Evolutionary conservation across 495 filamentous ascomycete species (phyloP).

Genomic region (Aspergillus homomorphus): DNA sequence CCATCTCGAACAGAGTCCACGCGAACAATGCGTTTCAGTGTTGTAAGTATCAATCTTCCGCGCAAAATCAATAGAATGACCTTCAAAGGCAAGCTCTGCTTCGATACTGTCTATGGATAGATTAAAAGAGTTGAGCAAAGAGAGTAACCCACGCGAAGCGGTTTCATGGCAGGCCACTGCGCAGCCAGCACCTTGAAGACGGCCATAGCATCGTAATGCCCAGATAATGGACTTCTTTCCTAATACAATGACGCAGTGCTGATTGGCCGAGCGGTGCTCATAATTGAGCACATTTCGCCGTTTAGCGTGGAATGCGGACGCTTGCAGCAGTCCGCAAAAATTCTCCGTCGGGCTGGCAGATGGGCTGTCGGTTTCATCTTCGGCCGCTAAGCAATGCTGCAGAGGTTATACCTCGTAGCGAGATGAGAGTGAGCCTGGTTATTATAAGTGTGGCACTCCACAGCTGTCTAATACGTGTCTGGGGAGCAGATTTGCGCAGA

Average conservation of each 20-base stretch:
- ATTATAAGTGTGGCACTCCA: not conserved
- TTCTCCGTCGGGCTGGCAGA: too few relatives aligned
- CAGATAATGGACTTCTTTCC: not conserved
- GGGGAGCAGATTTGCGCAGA: slow-evolving; percentile 31
- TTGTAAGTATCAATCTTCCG: not conserved
- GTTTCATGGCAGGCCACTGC: too few relatives aligned
- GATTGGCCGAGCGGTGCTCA: slow-evolving; percentile 24
- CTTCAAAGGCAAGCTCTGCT: too few relatives aligned
- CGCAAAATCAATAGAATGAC: not conserved
- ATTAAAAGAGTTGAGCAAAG: too few relatives aligned
- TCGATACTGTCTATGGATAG: too few relatives aligned
- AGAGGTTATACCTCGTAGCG: too few relatives aligned
- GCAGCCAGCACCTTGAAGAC: too few relatives aligned
- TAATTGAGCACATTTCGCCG: slow-evolving; percentile 31
- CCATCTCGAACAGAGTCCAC: not conserved
- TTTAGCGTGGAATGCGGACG: slow-evolving; percentile 10
- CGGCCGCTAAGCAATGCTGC: too few relatives aligned
- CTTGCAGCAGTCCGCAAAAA: not conserved
- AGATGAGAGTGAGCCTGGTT: too few relatives aligned
- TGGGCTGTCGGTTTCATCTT: too few relatives aligned
- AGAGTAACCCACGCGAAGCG: too few relatives aligned
- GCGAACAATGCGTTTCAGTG: not conserved
- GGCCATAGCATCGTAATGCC: not conserved
- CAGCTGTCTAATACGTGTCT: not conserved
- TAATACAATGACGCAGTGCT: not conserved